Evolutionary conservation across 768 basidiomycete genomes (phyloP).

Genomic region (Harrya chromipes): DNA sequence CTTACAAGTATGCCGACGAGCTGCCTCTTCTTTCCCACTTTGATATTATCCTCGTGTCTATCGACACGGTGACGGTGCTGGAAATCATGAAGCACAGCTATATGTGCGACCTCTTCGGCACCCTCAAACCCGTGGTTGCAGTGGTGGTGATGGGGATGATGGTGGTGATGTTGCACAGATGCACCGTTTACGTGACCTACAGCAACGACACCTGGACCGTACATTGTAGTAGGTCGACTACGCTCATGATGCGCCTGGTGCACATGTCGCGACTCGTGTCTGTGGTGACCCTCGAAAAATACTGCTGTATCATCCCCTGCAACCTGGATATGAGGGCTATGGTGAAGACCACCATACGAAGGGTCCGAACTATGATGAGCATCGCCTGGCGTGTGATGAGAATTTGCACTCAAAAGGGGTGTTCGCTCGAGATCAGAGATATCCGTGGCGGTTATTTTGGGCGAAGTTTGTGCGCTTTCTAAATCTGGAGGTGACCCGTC

Average conservation of each 20-base stretch:
- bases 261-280: constrained; percentile 28
- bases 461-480: not conserved
- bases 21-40: constrained; percentile 56
- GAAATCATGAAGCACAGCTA: not conserved
- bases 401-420: constrained; percentile 13
- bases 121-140: constrained; percentile 3
- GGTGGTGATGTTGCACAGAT: constrained; percentile 3
- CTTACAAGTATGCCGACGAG: constrained; percentile 70
- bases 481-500: constrained; percentile 16
- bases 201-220: constrained; percentile 14
- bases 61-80: not conserved
- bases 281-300: constrained; percentile 36
- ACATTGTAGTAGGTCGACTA: constrained; percentile 20
- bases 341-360: constrained; percentile 22
- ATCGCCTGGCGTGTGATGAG: not conserved
- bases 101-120: not conserved
- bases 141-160: constrained; percentile 8
- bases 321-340: not conserved
- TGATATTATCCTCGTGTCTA: constrained; percentile 22
- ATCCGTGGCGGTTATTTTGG: constrained; percentile 3
- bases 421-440: constrained; percentile 15
- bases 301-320: constrained; percentile 1
- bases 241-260: constrained; percentile 33
- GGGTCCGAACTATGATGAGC: not conserved
- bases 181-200: constrained; percentile 3